Evolutionary conservation across 2,329 filamentous ascomycete species (phyloP), one percentile per base, ranked within the genome.

Genomic region (Aspergillus chevalieri): DNA sequence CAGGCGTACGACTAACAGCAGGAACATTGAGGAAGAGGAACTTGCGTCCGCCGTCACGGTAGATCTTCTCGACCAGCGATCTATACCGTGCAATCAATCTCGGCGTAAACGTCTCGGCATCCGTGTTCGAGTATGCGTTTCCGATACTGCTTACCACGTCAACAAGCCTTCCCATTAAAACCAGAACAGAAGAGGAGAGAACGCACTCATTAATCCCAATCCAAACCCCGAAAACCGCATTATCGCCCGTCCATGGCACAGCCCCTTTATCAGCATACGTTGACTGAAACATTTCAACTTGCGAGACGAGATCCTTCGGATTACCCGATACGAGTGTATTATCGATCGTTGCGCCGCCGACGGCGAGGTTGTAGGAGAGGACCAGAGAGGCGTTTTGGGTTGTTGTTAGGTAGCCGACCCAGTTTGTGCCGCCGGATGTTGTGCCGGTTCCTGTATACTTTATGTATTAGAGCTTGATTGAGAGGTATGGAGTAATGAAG

Each of bases 11-110:
- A n/a, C 58, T 59, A 0, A 55, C 57, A 1, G 78, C 78, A 1
- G 83, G 82, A 0, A 84, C 80, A 47, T 75, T 82, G 26, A 85
- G 53, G 47, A 85, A 74, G 2, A 77, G 70, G 52, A 85, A 85
- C 48, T 82, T 82, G 4, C 81, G 69, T 2, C 75, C 75, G 0
- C 82, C 82, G 2, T 71, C 67, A 2, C 66, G 60, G 53, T 82
- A 82, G 6, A 86, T 65, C 17, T 71, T 59, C 48, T 76, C 60
- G 43, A 74, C 52, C 42, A 74, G 63, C 2, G 60, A 54, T 45
- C 74, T 74, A 46, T 79, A 78, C 24, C 65, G 63, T 12, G 69
- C 66, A 56, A 78, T 68, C 8, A 80, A 67, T 30, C 60, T 58
- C 3, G 62, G 61, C 0, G 70, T 52, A 3, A 73, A 52, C 5